A percentile compares a stretch with the other conserved stretches of the same genome.
Conservation (phyloP, 352 stramenopile species). For the Blastocystis hominis region DNA sequence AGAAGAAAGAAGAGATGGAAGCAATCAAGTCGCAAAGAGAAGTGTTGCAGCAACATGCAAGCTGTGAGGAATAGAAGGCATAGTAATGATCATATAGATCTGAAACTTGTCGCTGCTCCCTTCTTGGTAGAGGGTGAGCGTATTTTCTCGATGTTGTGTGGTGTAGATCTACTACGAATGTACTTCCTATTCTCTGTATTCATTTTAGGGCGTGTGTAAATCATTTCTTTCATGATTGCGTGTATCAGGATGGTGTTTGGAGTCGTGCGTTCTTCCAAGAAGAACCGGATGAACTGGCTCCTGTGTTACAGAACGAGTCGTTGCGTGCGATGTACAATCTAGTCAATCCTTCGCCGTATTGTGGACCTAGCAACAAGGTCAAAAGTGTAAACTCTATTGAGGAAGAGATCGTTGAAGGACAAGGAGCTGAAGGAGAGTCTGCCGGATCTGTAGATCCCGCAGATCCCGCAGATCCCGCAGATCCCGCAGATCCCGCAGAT, state of each 20-base stretch:
- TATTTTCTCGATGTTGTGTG: not conserved
- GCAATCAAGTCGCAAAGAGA: not conserved
- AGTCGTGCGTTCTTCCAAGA: not conserved
- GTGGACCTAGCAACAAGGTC: too few species aligned
- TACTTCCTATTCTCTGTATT: not conserved
- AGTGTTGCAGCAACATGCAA: too few species aligned
- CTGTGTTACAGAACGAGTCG: not conserved
- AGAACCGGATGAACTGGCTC: not conserved
- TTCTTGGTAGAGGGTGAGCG: not conserved
- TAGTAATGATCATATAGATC: too few species aligned
- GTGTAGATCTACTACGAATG: not conserved
- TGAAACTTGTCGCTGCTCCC: too few species aligned
- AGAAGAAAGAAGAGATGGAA: not conserved
- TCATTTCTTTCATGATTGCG: not conserved
- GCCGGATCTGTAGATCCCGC: too few species aligned
- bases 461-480: not conserved
- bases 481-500: not conserved
- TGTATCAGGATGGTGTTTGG: conserved; percentile 16
- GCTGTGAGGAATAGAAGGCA: too few species aligned
- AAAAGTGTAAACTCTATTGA: too few species aligned
- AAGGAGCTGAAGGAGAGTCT: too few species aligned
- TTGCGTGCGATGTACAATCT: not conserved
- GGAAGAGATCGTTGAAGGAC: too few species aligned
- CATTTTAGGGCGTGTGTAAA: conserved; percentile 3
- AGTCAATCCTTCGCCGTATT: not conserved